Evolutionary conservation across 306 rosid genomes (phyloP), one percentile per base, ranked within the genome.

Genomic region (Ziziphus jujuba): DNA sequence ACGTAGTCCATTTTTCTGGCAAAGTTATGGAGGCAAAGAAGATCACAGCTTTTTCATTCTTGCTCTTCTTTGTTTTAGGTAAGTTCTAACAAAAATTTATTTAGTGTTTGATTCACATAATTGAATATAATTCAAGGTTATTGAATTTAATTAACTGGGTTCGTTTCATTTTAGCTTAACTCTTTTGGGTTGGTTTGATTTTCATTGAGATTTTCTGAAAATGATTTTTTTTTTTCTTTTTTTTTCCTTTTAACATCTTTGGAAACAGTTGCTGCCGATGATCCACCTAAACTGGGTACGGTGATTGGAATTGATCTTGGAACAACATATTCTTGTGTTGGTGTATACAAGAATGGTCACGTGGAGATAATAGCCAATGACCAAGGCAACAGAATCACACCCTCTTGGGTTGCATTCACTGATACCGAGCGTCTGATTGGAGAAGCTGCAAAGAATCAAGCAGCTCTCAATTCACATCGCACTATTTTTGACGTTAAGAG

Each of bases 11-110:
- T 9, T 1, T 23, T 48, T 20, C 35, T 2, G 14, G 8, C 6
- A 64, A 11, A 49, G 15, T n/a, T 10, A 67, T 67, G 72, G 53
- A 13, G 50, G 36, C 25, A 55, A 50, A 15, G 62, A 73, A 61
- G 77, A 76, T 23, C 70, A 69, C 48, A 24, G 66, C 75, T 38
- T 5, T 73, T 73, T 58, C 71, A 20, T 22, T 79, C 44, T n/a
- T 71, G 67, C 73, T 85, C 59, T 75, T 81, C 19, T 81, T 81
- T 55, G 48, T 40, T 48, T 54, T 79, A 9, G 72, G 89, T 81
- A 75, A 59, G 63, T 33, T 58, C 17, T 0, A 3, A 36, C 43
- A 36, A 36, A 36, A 36, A 36, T n/a, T n/a, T n/a, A n/a, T n/a
- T n/a, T 40, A 12, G 45, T 10, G 2, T 40, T 40, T 8, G 45